Conservation (phyloP, 2,329 filamentous ascomycete genomes). For the Ceratocystis destructans region DNA sequence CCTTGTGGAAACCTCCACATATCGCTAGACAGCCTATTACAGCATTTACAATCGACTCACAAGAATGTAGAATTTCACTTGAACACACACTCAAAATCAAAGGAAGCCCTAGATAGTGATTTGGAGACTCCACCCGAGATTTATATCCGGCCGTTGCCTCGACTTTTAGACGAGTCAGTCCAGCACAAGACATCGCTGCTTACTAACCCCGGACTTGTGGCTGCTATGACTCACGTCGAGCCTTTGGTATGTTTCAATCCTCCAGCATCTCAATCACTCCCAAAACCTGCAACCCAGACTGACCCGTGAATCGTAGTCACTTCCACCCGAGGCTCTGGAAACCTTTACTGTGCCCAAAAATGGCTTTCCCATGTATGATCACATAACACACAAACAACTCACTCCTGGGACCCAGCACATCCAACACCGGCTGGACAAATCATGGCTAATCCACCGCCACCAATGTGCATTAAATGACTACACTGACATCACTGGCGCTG, state of each 20-base stretch:
- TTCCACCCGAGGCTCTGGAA: constrained; percentile 21
- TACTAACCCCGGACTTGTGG: neutral
- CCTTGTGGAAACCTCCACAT: constrained; percentile 36
- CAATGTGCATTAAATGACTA: constrained; percentile 44
- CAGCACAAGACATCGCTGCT: neutral
- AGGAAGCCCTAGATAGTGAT: constrained; percentile 29
- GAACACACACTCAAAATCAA: constrained; percentile 29
- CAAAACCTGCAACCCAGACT: neutral
- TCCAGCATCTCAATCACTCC: neutral
- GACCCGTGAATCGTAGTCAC: neutral
- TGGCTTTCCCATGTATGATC: constrained; percentile 38
- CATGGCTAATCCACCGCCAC: constrained; percentile 47
- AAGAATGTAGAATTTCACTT: constrained; percentile 6
- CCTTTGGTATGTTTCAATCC: neutral
- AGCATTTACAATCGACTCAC: constrained; percentile 30
- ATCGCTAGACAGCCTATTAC: constrained; percentile 35
- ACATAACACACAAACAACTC: constrained; percentile 40
- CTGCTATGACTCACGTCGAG: neutral
- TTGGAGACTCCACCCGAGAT: constrained; percentile 26
- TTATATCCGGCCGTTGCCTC: constrained; percentile 8
- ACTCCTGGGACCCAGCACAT: constrained; percentile 35
- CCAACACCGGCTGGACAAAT: constrained; percentile 32
- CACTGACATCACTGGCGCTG: constrained; percentile 38
- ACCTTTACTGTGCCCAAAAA: constrained; percentile 36
- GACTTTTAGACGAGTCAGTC: neutral